phyloP scores from a whole-genome alignment of 2,329 filamentous ascomycete species.

The Talaromyces sp. region DNA sequence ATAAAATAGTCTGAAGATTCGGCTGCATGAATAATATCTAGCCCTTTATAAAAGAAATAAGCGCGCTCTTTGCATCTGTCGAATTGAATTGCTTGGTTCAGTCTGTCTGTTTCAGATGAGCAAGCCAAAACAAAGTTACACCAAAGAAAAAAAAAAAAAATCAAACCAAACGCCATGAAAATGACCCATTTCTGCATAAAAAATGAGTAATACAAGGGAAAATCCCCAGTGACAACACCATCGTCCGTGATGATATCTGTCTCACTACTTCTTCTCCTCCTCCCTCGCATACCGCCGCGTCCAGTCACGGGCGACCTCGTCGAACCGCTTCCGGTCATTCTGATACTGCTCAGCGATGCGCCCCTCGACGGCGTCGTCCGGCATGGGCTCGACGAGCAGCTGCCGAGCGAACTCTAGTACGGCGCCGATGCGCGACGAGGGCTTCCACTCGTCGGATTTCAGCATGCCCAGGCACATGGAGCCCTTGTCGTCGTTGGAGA shows the following conservation, averaged over 20 bases:
- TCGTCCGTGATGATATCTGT: background rate
- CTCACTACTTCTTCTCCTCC: conserved; percentile 18
- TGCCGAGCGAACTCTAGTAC: conserved; percentile 74
- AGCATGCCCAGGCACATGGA: conserved; percentile 82
- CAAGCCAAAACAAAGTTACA: background rate
- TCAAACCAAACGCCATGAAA: conserved; percentile 12
- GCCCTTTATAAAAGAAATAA: background rate
- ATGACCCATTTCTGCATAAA: conserved; percentile 1
- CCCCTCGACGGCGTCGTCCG: conserved; percentile 83
- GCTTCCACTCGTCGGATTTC: conserved; percentile 88
- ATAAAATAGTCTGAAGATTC: background rate
- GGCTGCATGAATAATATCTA: background rate
- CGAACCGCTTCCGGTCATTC: conserved; percentile 62
- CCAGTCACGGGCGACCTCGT: conserved; percentile 71
- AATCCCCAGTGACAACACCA: background rate
- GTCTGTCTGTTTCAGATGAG: background rate
- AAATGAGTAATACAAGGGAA: background rate
- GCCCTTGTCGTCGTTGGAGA: conserved; percentile 80
- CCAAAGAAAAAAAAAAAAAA: background rate
- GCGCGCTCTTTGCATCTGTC: background rate
- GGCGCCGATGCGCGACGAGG: conserved; percentile 67
- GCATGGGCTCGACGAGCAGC: conserved; percentile 74
- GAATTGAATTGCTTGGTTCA: background rate
- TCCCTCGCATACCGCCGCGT: conserved; percentile 65
- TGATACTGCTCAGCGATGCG: conserved; percentile 82